Evolutionary conservation across 129 eudicot genomes (phyloP), one percentile per base, ranked within the genome.

Genomic region (Tanacetum coccineum): DNA sequence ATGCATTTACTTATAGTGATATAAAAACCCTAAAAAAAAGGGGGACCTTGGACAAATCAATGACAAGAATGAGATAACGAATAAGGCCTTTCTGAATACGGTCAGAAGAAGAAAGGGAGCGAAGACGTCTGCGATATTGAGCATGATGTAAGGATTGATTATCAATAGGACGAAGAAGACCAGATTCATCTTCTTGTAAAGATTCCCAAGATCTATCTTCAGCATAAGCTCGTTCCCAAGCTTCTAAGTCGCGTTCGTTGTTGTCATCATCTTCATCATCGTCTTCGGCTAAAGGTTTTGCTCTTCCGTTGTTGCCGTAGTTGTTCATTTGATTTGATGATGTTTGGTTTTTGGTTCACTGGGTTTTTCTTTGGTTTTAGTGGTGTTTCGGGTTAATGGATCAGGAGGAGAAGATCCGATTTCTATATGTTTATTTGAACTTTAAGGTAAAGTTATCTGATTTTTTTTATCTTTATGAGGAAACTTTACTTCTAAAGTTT

Each of bases 201-300:
- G 98, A 85, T 68, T 92, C 98, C 98, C 98, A 92, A 19, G 98
- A 92, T 73, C 98, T 77, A 14, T 92, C 98, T 36, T 92, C 98
- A 4, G 95, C 90, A 46, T 92, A 92, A 14, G 91, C 78, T 77
- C 91, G 79, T 79, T 92, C 98, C 98, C 98, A 92, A 0, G 96
- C 98, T 26, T 89, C 95, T n/a, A 75, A 76, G 39, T 71, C 93
- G 71, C 77, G 66, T 12, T 70, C 81, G 22, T 79, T 78, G 9
- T 78, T 91, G 1, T 72, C 89, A 8, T 73, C 86, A 17, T 74
- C 77, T 1, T 73, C 81, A 9, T 68, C 62, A 6, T 73, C 79
- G 50, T 73, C 88, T 3, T 76, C 81, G 30, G 74, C 76, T 9
- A 6, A 55, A 6, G n/a, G n/a, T 44, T 73, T 78, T n/a, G n/a